These are phyloP conservation scores for Blumeria hordei DNA, from an alignment of 2,329 filamentous ascomycete species.

Conservation along the genomic window DNA sequence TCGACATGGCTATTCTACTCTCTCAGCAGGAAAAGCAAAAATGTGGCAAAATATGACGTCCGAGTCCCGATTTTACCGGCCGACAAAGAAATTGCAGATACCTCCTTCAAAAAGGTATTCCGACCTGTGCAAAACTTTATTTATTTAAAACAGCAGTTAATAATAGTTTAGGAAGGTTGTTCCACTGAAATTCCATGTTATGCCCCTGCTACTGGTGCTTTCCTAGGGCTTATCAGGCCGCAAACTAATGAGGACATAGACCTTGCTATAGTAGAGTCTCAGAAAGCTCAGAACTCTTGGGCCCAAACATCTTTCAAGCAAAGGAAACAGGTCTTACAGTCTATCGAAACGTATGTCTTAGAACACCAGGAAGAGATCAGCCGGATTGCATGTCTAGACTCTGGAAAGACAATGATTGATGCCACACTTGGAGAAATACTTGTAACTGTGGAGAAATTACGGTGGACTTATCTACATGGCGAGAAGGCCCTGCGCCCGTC, in stretches of 20 bases:
- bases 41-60: too few relatives aligned
- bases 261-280: conserved; percentile 47
- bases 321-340: conserved; percentile 54
- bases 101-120: conserved; percentile 33
- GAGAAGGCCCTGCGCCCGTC: conserved; percentile 54
- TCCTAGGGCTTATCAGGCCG: conserved; percentile 58
- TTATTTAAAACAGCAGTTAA: conserved; percentile 1
- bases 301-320: conserved; percentile 51
- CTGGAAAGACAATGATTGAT: conserved; percentile 89
- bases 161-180: conserved; percentile 24
- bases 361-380: conserved; percentile 79
- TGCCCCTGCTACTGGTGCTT: conserved; percentile 67
- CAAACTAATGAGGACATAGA: conserved; percentile 58
- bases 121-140: not conserved
- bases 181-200: conserved; percentile 59
- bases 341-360: conserved; percentile 60
- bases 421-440: conserved; percentile 85
- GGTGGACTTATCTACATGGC: conserved; percentile 82
- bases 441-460: conserved; percentile 78
- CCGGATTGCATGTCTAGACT: conserved; percentile 66
- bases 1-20: too few relatives aligned
- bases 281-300: conserved; percentile 56
- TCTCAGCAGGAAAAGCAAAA: too few relatives aligned
- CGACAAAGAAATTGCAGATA: conserved; percentile 30
- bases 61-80: conserved; percentile 17